Conservation (phyloP, 2,329 filamentous ascomycete genomes). For the Tolypocladium nubicola region DNA sequence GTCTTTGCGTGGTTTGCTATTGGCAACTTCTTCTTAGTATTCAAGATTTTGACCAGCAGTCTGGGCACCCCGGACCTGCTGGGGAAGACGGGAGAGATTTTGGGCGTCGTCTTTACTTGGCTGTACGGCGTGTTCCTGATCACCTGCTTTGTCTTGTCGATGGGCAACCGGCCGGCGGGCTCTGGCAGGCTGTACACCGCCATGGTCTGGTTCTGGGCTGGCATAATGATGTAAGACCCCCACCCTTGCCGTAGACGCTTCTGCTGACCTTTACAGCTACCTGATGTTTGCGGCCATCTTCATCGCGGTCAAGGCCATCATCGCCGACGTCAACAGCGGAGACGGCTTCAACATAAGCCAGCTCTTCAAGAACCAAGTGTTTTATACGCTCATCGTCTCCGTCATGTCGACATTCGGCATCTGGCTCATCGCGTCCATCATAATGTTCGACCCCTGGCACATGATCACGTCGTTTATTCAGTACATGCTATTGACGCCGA, state of each 20-base stretch:
- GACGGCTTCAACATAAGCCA: constrained; percentile 57
- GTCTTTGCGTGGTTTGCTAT: constrained; percentile 98
- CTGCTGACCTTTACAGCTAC: constrained; percentile 44
- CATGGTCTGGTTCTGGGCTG: constrained; percentile 97
- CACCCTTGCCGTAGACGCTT: not conserved
- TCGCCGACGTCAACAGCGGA: constrained; percentile 51
- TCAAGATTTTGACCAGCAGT: constrained; percentile 89
- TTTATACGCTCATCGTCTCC: constrained; percentile 89
- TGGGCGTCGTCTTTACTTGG: constrained; percentile 92
- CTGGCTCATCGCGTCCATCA: constrained; percentile 80
- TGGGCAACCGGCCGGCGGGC: constrained; percentile 90
- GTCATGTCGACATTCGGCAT: constrained; percentile 86
- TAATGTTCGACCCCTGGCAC: constrained; percentile 98
- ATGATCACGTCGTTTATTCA: constrained; percentile 95
- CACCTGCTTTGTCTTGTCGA: constrained; percentile 86
- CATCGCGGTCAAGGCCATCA: constrained; percentile 81
- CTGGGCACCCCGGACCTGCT: constrained; percentile 60
- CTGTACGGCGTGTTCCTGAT: constrained; percentile 85
- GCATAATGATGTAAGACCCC: constrained; percentile 72
- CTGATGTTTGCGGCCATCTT: constrained; percentile 91
- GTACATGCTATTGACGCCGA: constrained; percentile 90
- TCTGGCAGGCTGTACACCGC: constrained; percentile 90
- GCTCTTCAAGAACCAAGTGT: constrained; percentile 78
- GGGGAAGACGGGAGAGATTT: constrained; percentile 64
- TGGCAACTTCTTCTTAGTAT: constrained; percentile 98